Evolutionary conservation across 768 basidiomycete species (phyloP), one percentile per base, ranked within the genome.

Genomic region (Cystofilobasidium bisporidii): DNA sequence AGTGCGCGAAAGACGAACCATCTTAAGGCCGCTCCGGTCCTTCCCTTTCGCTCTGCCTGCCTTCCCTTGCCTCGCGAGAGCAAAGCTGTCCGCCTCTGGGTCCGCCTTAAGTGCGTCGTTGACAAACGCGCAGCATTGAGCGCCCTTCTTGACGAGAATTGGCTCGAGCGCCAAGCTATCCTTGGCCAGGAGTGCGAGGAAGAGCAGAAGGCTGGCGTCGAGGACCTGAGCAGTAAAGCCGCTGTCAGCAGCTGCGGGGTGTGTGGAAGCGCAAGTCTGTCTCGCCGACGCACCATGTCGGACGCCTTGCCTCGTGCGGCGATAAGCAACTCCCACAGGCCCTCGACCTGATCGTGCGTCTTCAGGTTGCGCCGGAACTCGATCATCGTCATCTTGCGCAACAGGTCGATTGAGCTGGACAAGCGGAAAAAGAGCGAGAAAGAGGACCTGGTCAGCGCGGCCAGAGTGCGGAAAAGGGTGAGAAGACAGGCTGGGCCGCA

Each of bases 351-450:
- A 26, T 69, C 68, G 30, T 64, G 32, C 14, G 68, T 69, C 30
- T 65, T 64, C 4, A 69, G 47, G 53, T 48, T 69, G 20, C 55
- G 24, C 15, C 63, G 22, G 14, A 69, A 69, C 0, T 69, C 68
- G 9, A 22, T 8, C 24, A n/a, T 43, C 20, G 48, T 18, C 36
- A 65, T 59, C 30, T 63, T 59, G 8, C 63, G 43, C 11, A 69
- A 41, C 22, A 69, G 50, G 26, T 69, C 68, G 45, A 69, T 36
- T 11, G 58, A 55, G 18, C 67, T 69, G 62, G n/a, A n/a, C n/a
- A n/a, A n/a, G n/a, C n/a, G n/a, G n/a, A n/a, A n/a, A n/a, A n/a
- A n/a, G n/a, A n/a, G n/a, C n/a, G n/a, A n/a, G n/a, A n/a, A n/a
- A n/a, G n/a, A n/a, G n/a, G n/a, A n/a, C n/a, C n/a, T n/a, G n/a